Percentiles rank a stretch among this genome's conserved stretches.
These are phyloP conservation scores for Aleurites moluccanus DNA, from an alignment of 441 rosid species.

Conservation along the genomic window DNA sequence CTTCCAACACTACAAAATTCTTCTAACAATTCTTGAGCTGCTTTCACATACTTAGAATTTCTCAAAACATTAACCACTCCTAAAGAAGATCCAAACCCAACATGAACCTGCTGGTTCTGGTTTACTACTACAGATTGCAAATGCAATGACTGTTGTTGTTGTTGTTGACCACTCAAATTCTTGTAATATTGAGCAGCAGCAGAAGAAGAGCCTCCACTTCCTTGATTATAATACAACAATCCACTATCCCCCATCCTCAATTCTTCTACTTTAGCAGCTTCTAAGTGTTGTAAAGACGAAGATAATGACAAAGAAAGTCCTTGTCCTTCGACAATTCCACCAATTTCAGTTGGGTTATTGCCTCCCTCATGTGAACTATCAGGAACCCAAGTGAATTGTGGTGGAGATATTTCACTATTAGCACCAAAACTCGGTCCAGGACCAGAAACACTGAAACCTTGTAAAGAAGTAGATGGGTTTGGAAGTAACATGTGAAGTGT, in stretches of 20 bases:
- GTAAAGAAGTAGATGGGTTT: constrained; percentile 48
- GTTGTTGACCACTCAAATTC: constrained; percentile 36
- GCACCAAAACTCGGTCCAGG: constrained; percentile 38
- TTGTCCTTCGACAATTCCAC: constrained; percentile 65
- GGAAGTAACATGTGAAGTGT: constrained; percentile 87
- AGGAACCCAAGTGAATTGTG: constrained; percentile 69
- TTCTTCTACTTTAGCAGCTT: constrained; percentile 84
- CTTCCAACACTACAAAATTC: constrained; percentile 91
- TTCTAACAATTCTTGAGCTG: constrained; percentile 82
- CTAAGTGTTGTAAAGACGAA: constrained; percentile 70
- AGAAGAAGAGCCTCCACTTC: constrained; percentile 34
- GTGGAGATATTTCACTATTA: constrained; percentile 38
- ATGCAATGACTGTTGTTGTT: constrained; percentile 34
- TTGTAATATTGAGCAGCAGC: constrained; percentile 44
- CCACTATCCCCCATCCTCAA: constrained; percentile 56
- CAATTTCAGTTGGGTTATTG: constrained; percentile 47
- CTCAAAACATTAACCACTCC: constrained; percentile 62
- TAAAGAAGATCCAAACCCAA: constrained; percentile 48
- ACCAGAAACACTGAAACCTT: constrained; percentile 41
- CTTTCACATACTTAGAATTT: constrained; percentile 62
- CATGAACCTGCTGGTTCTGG: constrained; percentile 45
- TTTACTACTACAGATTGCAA: constrained; percentile 36
- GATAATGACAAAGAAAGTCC: constrained; percentile 89
- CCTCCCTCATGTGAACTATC: constrained; percentile 39
- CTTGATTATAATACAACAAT: constrained; percentile 43